These are phyloP conservation scores for Phaseolus lunatus DNA, from an alignment of 306 rosid species.

Conservation along the genomic window DNA sequence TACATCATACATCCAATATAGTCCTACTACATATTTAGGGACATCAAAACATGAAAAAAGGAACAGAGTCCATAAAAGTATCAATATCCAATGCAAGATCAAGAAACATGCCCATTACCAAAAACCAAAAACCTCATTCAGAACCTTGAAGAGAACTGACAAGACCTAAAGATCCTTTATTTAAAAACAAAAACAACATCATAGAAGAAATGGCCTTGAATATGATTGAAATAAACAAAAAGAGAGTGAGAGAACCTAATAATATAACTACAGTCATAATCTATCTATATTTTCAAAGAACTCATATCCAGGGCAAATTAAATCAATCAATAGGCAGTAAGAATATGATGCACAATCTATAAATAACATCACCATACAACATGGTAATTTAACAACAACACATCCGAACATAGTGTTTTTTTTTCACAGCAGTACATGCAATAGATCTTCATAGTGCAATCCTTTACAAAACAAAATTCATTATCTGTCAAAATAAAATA, in stretches of 20 bases:
- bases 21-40: slow-evolving; percentile 23
- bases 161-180: neutral
- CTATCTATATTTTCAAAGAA: slow-evolving; percentile 21
- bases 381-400: neutral
- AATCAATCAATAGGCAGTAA: slow-evolving; percentile 13
- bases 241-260: neutral
- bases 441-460: neutral
- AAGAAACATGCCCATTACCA: slow-evolving; percentile 22
- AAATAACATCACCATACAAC: neutral
- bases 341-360: neutral
- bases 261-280: neutral
- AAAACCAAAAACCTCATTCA: slow-evolving; percentile 1
- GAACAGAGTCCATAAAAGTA: neutral
- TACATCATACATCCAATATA: neutral
- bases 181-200: neutral
- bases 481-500: slow-evolving; percentile 14
- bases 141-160: neutral
- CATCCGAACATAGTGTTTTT: slow-evolving; percentile 7
- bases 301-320: neutral
- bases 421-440: neutral
- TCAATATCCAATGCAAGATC: slow-evolving; percentile 18
- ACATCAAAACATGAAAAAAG: slow-evolving; percentile 24
- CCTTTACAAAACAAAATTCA: slow-evolving; percentile 17
- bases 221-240: slow-evolving; percentile 4
- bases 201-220: slow-evolving; percentile 10